phyloP scores from a whole-genome alignment of 345 rosid species.

The Salix suchowensis region DNA sequence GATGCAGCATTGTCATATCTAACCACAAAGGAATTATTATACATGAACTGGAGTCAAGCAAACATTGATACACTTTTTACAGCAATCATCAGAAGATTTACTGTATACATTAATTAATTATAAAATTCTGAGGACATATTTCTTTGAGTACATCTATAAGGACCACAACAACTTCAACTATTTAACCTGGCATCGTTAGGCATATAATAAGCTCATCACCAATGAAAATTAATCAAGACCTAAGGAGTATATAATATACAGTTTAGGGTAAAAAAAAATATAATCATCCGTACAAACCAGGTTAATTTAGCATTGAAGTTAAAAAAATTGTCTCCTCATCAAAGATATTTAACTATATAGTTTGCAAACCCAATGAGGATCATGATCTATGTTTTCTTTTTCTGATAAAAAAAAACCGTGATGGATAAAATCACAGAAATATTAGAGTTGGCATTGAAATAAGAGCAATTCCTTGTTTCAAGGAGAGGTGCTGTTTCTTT shows the following conservation, averaged over 20 bases:
- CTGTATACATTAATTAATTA: no score
- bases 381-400: conserved; percentile 18
- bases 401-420: neutral
- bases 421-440: neutral
- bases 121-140: neutral
- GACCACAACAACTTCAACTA: neutral
- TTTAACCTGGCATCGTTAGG: neutral
- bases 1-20: no score
- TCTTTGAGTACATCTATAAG: neutral
- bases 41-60: no score
- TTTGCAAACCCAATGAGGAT: conserved; percentile 20
- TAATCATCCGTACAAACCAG: neutral
- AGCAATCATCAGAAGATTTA: no score
- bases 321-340: neutral
- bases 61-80: no score
- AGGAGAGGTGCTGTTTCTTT: conserved; percentile 14
- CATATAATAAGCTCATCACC: neutral
- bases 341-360: neutral
- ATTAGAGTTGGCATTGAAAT: conserved; percentile 7
- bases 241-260: neutral
- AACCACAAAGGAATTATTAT: no score
- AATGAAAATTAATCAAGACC: neutral
- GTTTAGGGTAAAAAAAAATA: neutral
- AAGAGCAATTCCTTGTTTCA: conserved; percentile 23
- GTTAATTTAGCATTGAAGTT: neutral